A percentile compares a stretch with the other conserved stretches of the same genome.
Conservation (phyloP, 371 early-diverging fungal species). For the Enteropsectra breve region DNA sequence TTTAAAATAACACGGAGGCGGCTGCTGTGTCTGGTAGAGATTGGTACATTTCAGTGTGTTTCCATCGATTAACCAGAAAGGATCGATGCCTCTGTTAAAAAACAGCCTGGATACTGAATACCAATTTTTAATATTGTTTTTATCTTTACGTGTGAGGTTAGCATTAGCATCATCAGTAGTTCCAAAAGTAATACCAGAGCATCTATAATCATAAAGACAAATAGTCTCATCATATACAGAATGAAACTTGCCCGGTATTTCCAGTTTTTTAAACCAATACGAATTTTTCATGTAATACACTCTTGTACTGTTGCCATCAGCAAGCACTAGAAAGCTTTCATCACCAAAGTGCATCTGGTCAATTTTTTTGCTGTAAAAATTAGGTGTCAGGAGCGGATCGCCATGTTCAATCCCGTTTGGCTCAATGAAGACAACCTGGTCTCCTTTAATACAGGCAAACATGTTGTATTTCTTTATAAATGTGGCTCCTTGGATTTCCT, state of each 20-base stretch:
- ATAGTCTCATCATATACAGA: slow-evolving; percentile 1
- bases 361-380: too few species aligned
- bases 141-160: too few species aligned
- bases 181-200: too few species aligned
- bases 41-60: background rate
- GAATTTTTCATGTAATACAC: slow-evolving; percentile 2
- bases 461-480: slow-evolving; percentile 5
- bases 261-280: background rate
- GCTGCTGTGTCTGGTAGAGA: background rate
- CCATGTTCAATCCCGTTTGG: slow-evolving; percentile 10
- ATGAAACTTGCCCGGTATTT: background rate
- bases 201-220: background rate
- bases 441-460: background rate
- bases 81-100: background rate
- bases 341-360: too few species aligned
- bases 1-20: slow-evolving; percentile 17
- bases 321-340: background rate
- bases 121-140: too few species aligned
- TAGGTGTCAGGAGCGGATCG: background rate
- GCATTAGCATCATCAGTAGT: too few species aligned
- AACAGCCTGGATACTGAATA: background rate
- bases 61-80: background rate
- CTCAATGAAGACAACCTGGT: background rate
- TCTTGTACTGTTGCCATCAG: background rate
- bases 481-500: too few species aligned